These are phyloP conservation scores for Barbarea vulgaris DNA, from an alignment of 345 rosid species.

Conservation along the genomic window DNA sequence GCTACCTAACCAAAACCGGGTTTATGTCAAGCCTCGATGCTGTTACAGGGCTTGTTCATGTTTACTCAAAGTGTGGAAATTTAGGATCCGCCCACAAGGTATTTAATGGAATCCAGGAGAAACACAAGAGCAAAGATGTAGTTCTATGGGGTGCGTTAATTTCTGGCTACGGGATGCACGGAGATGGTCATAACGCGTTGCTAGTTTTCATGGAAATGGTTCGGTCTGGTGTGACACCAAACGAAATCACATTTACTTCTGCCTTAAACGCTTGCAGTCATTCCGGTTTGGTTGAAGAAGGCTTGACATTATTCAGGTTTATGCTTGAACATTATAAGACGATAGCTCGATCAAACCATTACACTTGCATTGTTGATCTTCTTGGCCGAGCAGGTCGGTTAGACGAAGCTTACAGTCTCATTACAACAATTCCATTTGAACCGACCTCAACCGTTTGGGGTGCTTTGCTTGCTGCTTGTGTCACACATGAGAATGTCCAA, in stretches of 20 bases:
- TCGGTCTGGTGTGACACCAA: conserved; percentile 56
- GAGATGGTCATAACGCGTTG: conserved; percentile 56
- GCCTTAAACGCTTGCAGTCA: conserved; percentile 67
- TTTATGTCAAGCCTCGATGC: conserved; percentile 53
- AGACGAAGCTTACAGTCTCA: conserved; percentile 57
- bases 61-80: conserved; percentile 66
- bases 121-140: conserved; percentile 49
- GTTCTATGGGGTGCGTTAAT: conserved; percentile 64
- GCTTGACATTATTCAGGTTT: conserved; percentile 52
- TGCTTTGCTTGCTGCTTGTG: conserved; percentile 65
- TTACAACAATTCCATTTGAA: conserved; percentile 48
- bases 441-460: conserved; percentile 61
- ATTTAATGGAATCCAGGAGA: conserved; percentile 49
- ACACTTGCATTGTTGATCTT: conserved; percentile 49
- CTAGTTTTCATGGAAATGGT: conserved; percentile 66
- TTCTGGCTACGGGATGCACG: conserved; percentile 63
- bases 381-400: conserved; percentile 64
- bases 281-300: conserved; percentile 64
- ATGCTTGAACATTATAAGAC: conserved; percentile 47
- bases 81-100: conserved; percentile 55
- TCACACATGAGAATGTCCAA: conserved; percentile 56
- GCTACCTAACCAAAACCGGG: conserved; percentile 54
- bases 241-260: conserved; percentile 59
- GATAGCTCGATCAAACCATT: conserved; percentile 48
- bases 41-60: conserved; percentile 58